A percentile compares a stretch with the other conserved stretches of the same genome.
phyloP scores from a whole-genome alignment of 345 rosid species.

The Psidium friedrichsthalianum region DNA sequence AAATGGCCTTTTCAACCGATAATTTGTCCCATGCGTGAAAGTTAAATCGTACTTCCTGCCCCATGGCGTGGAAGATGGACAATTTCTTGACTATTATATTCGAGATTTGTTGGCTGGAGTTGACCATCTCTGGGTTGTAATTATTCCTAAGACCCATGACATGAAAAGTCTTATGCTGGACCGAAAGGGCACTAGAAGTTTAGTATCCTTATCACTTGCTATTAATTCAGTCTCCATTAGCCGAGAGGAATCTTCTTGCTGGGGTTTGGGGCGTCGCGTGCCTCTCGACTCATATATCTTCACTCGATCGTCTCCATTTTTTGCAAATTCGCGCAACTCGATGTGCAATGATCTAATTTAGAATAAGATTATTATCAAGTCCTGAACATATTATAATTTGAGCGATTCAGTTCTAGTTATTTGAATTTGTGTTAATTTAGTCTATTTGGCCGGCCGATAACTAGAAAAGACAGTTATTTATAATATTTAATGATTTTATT shows the following conservation, averaged over 20 bases:
- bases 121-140: not conserved
- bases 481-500: too few species aligned
- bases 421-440: too few species aligned
- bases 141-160: not conserved
- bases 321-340: not conserved
- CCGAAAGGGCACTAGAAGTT: not conserved
- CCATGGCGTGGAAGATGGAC: not conserved
- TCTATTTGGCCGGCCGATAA: too few species aligned
- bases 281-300: not conserved
- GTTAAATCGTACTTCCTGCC: not conserved
- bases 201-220: not conserved
- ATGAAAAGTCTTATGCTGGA: not conserved
- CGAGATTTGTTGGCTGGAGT: not conserved
- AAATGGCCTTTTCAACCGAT: not conserved
- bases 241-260: not conserved
- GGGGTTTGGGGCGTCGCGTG: too few species aligned
- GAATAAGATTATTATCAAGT: not conserved
- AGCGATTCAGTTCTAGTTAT: fast-evolving
- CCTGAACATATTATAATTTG: too few species aligned
- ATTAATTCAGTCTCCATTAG: not conserved
- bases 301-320: fast-evolving
- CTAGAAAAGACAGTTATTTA: too few species aligned
- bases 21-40: not conserved
- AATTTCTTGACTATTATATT: not conserved
- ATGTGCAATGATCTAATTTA: not conserved